Base-by-base conservation (phyloP, 2,329 filamentous ascomycete genomes). In the Amphichorda felina region DNA sequence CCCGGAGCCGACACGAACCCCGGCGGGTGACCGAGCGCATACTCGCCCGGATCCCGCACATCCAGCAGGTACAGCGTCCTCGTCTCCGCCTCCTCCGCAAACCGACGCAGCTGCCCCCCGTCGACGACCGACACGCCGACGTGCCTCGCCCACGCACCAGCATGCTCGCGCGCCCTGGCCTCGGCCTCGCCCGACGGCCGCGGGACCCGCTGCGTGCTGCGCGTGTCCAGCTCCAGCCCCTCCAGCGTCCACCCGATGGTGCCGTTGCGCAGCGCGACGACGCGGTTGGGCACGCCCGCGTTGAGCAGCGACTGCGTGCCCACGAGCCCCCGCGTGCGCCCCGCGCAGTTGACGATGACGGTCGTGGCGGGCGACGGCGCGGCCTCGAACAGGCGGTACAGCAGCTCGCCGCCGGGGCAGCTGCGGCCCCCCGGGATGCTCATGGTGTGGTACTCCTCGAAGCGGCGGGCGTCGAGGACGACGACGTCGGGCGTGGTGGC, bases 161-260 rank as follows among this genome's bases (percentile, higher is more conserved):
- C 40, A 29, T 39, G 30, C 19, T 37, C n/a, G 14, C 28, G 27
- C 14, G 40, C 38, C 42, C 34, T 40, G 34, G 16, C 16, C 16
- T 34, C 30, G 15, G 38, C 40, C 22, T 33, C 36, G 11, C 28
- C 13, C 10, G 42, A 44, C 15, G 42, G 42, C 26, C 19, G 21
- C n/a, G 21, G 21, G 13, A 43, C 38, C 4, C 41, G 42, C 33
- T 44, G 40, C 9, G 38, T 41, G 38, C 43, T 47, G 7, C 41
- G 34, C 2, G 38, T 43, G 5, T 53, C 48, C n/a, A 53, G 35
- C 21, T 45, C 38, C 17, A 53, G 34, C 0, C 48, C 49, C 4
- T 45, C 50, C 33, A 53, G 39, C 8, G 48, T 51, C 50, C 50
- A 53, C 11, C 50, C 50, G 27, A 53, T 53, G 5, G 50, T 53